Evolutionary conservation across 306 rosid species (phyloP), one percentile per base, ranked within the genome.

Genomic region (Rubus idaeus): DNA sequence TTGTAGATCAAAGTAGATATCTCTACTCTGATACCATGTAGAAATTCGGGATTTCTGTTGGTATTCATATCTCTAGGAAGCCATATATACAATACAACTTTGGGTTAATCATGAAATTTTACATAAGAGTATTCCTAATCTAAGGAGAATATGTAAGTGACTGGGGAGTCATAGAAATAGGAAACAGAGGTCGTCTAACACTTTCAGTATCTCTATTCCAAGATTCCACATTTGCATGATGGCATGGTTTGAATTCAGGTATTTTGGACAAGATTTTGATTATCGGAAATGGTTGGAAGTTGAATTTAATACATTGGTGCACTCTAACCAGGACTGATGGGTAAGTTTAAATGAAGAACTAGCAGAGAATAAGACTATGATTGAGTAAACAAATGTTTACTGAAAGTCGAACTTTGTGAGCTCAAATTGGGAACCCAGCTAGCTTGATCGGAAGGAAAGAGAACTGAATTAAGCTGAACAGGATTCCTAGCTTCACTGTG

Each of bases 391-490:
- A 3, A 3, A 10, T 9, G 62, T 56, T 56, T 9, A 9, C 35
- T 0, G 35, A 57, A 57, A 57, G 26, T n/a, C 10, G 6, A 53
- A 17, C 62, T 56, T 56, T 56, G 30, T 56, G 13, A 56, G 61
- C 26, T n/a, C 61, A n/a, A 1, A 96, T 86, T n/a, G 98, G 97
- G 39, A 89, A 92, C 68, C 97, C 96, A 0, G 96, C 97, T 26
- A 87, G 86, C 62, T 75, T 95, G 80, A 30, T 92, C 6, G 98
- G 96, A 45, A 95, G 96, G 76, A 92, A 87, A 80, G 78, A 86
- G 40, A 90, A 92, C 40, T 94, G 96, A 56, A 56, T 83, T 40
- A 91, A 80, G 77, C 77, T 89, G 26, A 93, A 90, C 50, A 88
- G 86, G 78, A 84, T 86, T 74, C 98, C 97, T 16, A 89, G 96